Conservation (phyloP, 306 rosid species). For the Quercus glauca region DNA sequence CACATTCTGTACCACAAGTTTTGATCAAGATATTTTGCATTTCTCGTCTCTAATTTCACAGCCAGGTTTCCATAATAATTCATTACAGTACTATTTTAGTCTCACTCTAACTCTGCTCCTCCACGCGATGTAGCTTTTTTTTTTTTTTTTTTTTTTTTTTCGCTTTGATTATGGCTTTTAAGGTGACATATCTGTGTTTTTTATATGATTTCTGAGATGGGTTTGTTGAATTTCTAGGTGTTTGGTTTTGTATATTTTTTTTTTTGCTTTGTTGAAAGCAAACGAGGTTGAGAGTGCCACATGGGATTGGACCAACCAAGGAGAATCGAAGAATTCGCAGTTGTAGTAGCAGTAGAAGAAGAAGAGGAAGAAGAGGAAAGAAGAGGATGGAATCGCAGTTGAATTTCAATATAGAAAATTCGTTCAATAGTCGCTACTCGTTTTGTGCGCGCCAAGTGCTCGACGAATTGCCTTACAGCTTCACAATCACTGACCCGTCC, state of each 20-base stretch:
- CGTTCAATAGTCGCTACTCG: conserved; percentile 55
- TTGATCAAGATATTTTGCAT: conserved; percentile 31
- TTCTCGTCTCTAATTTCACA: not conserved
- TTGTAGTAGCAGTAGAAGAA: not conserved
- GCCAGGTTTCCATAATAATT: not conserved
- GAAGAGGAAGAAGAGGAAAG: conserved; percentile 20
- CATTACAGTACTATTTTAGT: not conserved
- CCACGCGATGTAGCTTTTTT: not conserved
- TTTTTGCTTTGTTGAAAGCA: conserved; percentile 9
- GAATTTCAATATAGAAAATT: conserved; percentile 34
- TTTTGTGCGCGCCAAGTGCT: conserved; percentile 55
- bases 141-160: not conserved
- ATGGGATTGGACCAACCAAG: conserved; percentile 76
- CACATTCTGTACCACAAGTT: conserved; percentile 17
- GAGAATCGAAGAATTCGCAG: conserved; percentile 24
- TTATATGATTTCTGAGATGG: not conserved
- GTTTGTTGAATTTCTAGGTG: not conserved
- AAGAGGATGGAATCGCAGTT: conserved; percentile 42
- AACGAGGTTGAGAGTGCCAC: conserved; percentile 37
- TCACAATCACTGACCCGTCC: conserved; percentile 81
- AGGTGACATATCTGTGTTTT: not conserved
- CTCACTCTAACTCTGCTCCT: not conserved
- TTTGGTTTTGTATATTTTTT: not conserved
- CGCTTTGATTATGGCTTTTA: not conserved
- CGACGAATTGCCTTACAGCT: conserved; percentile 57